Evolutionary conservation across 257 asterid species (phyloP).

Genomic region (Anisodus acutangulus): DNA sequence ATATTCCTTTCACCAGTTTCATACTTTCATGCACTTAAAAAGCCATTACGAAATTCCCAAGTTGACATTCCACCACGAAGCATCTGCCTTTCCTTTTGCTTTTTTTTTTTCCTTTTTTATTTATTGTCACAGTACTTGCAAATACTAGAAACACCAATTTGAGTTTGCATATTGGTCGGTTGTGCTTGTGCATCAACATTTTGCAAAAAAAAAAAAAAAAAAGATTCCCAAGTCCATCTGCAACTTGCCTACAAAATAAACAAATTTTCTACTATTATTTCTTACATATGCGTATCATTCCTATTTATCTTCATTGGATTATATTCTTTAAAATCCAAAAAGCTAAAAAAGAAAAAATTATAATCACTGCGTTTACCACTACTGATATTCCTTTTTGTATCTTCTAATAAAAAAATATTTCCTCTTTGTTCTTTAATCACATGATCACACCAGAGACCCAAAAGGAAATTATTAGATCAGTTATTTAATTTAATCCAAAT

Average conservation of each 20-base stretch:
- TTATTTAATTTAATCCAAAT: not conserved
- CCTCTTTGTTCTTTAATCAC: not conserved
- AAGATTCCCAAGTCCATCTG: conserved; percentile 23
- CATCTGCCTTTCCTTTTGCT: not conserved
- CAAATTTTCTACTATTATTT: not conserved
- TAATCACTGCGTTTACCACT: conserved; percentile 10
- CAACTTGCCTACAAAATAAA: not conserved
- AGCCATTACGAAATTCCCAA: not conserved
- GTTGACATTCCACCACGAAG: not conserved
- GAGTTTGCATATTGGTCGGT: not conserved
- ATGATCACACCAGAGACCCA: not conserved
- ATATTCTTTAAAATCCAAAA: not conserved
- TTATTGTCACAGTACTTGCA: not conserved
- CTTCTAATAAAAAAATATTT: not conserved
- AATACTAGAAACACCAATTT: not conserved
- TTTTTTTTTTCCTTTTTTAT: no score
- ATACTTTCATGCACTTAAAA: not conserved
- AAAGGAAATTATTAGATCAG: not conserved
- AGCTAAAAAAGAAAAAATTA: not conserved
- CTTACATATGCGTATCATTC: not conserved
- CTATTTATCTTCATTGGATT: not conserved
- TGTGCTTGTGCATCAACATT: not conserved
- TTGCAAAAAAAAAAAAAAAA: not conserved
- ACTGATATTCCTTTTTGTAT: not conserved
- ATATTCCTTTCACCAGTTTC: not conserved